Evolutionary conservation across 768 basidiomycete genomes (phyloP), one percentile per base, ranked within the genome.

Genomic region (Lyophyllum semitale): DNA sequence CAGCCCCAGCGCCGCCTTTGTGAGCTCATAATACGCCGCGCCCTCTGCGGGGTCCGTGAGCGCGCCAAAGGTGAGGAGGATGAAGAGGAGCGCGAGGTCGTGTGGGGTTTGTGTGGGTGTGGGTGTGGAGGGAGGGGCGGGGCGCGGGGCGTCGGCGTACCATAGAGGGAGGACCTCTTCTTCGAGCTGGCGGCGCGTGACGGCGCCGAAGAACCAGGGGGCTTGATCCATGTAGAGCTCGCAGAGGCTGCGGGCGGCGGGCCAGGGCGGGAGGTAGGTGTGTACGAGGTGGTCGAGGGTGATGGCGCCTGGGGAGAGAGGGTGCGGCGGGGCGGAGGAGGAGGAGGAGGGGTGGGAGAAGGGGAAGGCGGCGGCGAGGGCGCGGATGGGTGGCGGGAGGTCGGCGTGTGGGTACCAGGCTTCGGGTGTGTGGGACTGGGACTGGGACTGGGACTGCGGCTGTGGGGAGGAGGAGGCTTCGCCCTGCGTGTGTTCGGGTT

Each of bases 151-250:
- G 59, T 81, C 84, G n/a, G 67, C 68, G 55, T 86, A 89, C 83
- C 84, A 88, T 40, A 81, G 60, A 15, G 87, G 87, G n/a, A 88
- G 71, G 17, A 83, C 69, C 55, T 88, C 85, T 53, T 87, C 83
- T n/a, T 81, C 68, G 8, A 88, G 68, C 57, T 91, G 88, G 15
- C 73, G 74, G 41, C 77, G 73, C 2, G 84, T 84, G 33, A 91
- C 82, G 2, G 88, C 84, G 20, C 88, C 85, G 54, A 88, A 89
- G 65, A 90, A 89, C 89, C 89, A 91, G 0, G 87, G 85, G 2
- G 88, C 87, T 63, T 88, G 84, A n/a, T 85, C 84, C 37, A 90
- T 78, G 67, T 91, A 91, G 12, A 88, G 74, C n/a, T 84, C 79
- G 60, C 78, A 80, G 30, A 91, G 76, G 29, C 82, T 77, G 42